These are phyloP conservation scores for Eucalyptus curtisii DNA, from an alignment of 345 rosid genomes.

Conservation along the genomic window DNA sequence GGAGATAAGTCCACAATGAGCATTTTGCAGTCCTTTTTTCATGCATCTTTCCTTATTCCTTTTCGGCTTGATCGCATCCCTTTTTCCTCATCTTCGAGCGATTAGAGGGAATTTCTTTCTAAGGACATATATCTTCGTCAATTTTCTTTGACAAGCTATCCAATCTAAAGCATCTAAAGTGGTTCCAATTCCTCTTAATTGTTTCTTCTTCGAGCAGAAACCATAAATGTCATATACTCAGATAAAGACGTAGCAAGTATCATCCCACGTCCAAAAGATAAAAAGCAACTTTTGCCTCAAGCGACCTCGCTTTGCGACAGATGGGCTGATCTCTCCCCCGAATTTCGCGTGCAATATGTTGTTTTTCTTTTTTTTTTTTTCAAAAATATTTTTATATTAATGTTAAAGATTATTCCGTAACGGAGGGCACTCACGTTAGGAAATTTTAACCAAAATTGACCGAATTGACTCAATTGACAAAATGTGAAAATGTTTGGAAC, in stretches of 20 bases:
- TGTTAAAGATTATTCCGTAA: too few species aligned
- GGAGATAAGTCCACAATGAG: background rate
- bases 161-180: background rate
- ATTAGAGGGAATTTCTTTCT: background rate
- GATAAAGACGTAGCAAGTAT: background rate
- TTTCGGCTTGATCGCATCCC: background rate
- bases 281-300: background rate
- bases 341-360: background rate
- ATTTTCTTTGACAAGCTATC: background rate
- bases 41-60: background rate
- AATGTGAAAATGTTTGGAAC: too few species aligned
- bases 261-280: background rate
- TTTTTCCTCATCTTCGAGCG: background rate
- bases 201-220: background rate
- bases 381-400: too few species aligned
- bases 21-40: background rate
- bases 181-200: background rate
- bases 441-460: too few species aligned
- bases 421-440: too few species aligned
- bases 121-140: background rate
- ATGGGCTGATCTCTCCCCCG: background rate
- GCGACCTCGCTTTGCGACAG: background rate
- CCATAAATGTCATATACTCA: background rate
- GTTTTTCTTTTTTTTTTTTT: too few species aligned
- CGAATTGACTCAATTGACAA: too few species aligned